Percentiles rank a stretch among this genome's conserved stretches.
phyloP scores from a whole-genome alignment of 805 yeast genomes.

The Candida nanaspora region DNA sequence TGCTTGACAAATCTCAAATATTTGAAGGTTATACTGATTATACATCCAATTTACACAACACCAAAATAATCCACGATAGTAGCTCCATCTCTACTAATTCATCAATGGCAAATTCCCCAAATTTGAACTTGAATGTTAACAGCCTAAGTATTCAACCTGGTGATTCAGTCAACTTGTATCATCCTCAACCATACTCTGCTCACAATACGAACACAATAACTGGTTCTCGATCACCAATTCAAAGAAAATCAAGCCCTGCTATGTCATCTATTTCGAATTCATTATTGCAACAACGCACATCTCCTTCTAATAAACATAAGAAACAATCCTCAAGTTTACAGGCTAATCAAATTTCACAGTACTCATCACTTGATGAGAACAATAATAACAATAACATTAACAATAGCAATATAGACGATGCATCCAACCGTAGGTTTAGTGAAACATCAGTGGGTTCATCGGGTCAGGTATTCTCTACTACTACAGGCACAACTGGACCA shows the following conservation, averaged over 20 bases:
- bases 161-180: not conserved
- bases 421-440: conserved; percentile 3
- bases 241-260: conserved; percentile 3
- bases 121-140: too few species aligned
- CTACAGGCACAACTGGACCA: conserved; percentile 1
- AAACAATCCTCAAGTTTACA: not conserved
- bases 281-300: not conserved
- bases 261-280: not conserved
- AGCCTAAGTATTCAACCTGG: too few species aligned
- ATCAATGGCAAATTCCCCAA: not conserved
- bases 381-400: not conserved
- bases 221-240: not conserved
- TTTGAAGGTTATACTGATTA: not conserved
- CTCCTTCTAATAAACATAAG: not conserved
- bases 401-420: not conserved
- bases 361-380: not conserved
- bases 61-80: too few species aligned
- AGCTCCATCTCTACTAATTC: not conserved
- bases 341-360: not conserved
- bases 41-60: not conserved
- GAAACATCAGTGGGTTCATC: conserved; percentile 1
- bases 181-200: not conserved
- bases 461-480: conserved; percentile 1
- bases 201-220: not conserved
- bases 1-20: conserved; percentile 9